Evolutionary conservation across 495 filamentous ascomycete species (phyloP).

Genomic region (Xylaria venustula): DNA sequence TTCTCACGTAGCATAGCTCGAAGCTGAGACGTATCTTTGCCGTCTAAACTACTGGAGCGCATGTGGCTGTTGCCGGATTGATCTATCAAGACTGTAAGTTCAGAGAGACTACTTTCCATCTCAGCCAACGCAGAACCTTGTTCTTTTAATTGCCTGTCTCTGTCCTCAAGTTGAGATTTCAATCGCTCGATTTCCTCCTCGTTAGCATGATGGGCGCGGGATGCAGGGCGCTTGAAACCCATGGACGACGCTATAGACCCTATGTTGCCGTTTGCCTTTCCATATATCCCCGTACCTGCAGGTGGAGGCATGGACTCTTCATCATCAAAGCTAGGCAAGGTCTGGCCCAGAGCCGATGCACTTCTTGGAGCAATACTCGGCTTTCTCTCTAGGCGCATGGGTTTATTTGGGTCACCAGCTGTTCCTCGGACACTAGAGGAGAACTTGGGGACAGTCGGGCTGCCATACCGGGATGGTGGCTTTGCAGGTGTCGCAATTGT

Average conservation of each 20-base stretch:
- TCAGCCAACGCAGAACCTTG: slow-evolving; percentile 78
- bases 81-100: slow-evolving; percentile 69
- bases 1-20: slow-evolving; percentile 85
- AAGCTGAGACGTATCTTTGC: slow-evolving; percentile 73
- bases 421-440: slow-evolving; percentile 60
- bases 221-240: slow-evolving; percentile 49
- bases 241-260: slow-evolving; percentile 46
- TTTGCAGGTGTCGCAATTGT: slow-evolving; percentile 54
- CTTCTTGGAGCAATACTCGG: slow-evolving; percentile 54
- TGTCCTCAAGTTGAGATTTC: slow-evolving; percentile 70
- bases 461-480: slow-evolving; percentile 54
- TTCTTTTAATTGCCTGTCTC: slow-evolving; percentile 82
- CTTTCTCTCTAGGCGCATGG: slow-evolving; percentile 44
- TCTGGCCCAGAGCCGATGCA: slow-evolving; percentile 49
- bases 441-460: slow-evolving; percentile 67
- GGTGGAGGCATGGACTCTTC: slow-evolving; percentile 58
- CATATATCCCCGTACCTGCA: slow-evolving; percentile 36
- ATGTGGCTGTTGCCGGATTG: slow-evolving; percentile 41
- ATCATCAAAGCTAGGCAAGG: slow-evolving; percentile 42
- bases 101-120: slow-evolving; percentile 75
- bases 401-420: slow-evolving; percentile 57
- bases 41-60: slow-evolving; percentile 61
- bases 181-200: slow-evolving; percentile 70
- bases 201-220: slow-evolving; percentile 41
- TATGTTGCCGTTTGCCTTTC: slow-evolving; percentile 50